Conservation (phyloP, 169 alveolate genomes). For the Plasmodium relictum region DNA sequence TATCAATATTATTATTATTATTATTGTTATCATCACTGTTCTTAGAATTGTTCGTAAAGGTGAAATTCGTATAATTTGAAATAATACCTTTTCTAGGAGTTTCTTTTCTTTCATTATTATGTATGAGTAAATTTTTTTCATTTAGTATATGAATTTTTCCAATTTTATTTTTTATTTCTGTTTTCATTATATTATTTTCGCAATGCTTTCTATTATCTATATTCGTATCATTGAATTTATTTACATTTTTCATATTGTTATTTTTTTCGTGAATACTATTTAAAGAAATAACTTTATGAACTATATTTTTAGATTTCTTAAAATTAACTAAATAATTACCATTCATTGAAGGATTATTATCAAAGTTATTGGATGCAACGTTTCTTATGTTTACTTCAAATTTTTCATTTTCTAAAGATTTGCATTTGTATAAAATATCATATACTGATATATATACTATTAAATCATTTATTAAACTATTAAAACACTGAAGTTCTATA, state of each 20-base stretch:
- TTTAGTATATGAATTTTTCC: neutral
- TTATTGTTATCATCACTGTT: neutral
- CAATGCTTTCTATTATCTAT: neutral
- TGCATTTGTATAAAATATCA: conserved; percentile 7
- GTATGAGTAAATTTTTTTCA: neutral
- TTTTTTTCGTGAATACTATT: too few species aligned
- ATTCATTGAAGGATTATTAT: neutral
- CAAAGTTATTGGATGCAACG: neutral
- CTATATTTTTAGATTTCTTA: neutral
- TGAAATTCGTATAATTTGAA: neutral
- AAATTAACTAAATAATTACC: neutral
- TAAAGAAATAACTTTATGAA: neutral
- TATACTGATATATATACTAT: conserved; percentile 5
- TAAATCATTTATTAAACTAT: neutral
- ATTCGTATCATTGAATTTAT: neutral
- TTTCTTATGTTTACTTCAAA: neutral
- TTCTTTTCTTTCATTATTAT: neutral
- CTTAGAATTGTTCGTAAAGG: neutral
- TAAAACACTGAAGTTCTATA: neutral
- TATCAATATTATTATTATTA: too few species aligned
- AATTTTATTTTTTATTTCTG: neutral
- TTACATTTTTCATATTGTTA: neutral
- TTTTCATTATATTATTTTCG: neutral
- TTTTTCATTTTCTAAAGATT: neutral
- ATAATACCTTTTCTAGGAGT: neutral